A percentile compares a stretch with the other conserved stretches of the same genome.
phyloP scores from a whole-genome alignment of 2,329 filamentous ascomycete genomes.

The Colletotrichum aenigma region DNA sequence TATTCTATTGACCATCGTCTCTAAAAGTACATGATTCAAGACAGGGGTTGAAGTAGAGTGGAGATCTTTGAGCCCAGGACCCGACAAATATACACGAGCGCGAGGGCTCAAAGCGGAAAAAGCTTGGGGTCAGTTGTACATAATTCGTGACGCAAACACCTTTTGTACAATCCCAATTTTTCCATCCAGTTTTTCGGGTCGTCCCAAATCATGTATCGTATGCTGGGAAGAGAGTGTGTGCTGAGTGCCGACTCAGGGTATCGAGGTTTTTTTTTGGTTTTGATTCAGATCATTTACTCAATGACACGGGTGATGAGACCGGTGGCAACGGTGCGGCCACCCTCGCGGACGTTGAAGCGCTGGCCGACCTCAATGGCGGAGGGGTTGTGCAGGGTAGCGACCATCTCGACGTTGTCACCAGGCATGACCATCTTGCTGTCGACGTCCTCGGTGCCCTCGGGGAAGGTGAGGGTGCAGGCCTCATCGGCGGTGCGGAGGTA shows the following conservation, averaged over 20 bases:
- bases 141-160: slow-evolving; percentile 24
- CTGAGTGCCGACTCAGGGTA: slow-evolving; percentile 16
- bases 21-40: slow-evolving; percentile 38
- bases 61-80: slow-evolving; percentile 40
- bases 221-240: background rate
- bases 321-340: slow-evolving; percentile 87
- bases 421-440: slow-evolving; percentile 89
- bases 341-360: slow-evolving; percentile 98
- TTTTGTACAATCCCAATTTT: slow-evolving; percentile 20
- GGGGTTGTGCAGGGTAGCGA: slow-evolving; percentile 82
- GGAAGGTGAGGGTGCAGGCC: slow-evolving; percentile 81
- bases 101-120: slow-evolving; percentile 19
- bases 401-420: slow-evolving; percentile 98
- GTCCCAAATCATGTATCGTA: background rate
- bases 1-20: slow-evolving; percentile 28
- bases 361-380: slow-evolving; percentile 90
- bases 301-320: slow-evolving; percentile 80
- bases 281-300: slow-evolving; percentile 45
- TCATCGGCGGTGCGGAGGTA: slow-evolving; percentile 92
- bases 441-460: slow-evolving; percentile 78
- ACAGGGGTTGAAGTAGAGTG: slow-evolving; percentile 45
- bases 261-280: background rate
- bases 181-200: background rate
- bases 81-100: slow-evolving; percentile 42
- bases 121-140: slow-evolving; percentile 25